Base-by-base conservation (phyloP, 2,329 filamentous ascomycete genomes). In the Bretziella fagacearum region DNA sequence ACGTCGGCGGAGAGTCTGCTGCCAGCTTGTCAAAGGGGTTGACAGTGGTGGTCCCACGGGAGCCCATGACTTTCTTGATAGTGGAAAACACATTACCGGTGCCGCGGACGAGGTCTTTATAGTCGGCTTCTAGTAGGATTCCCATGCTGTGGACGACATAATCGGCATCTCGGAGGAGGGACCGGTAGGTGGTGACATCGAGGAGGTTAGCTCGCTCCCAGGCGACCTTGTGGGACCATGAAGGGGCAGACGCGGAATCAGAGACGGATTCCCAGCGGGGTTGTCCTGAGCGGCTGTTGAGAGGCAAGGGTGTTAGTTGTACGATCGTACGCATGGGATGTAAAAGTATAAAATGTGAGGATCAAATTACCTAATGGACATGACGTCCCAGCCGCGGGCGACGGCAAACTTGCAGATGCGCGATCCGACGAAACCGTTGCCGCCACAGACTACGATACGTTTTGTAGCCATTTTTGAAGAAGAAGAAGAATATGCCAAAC, bases 141-240 rank as follows among this genome's bases (percentile, higher is more conserved):
- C 91, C 91, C 81, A 96, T 87, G 57, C 74, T 85, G 69, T 98
- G 91, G 40, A 98, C 81, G 22, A 96, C 87, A 48, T 79, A 87
- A 60, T 85, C 77, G 52, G 86, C 84, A 48, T 74, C 76, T 54
- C 76, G 73, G 52, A 98, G 74, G 41, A 89, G 74, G 0, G 79
- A 67, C 6, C 73, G 74, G 65, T 95, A 98, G 15, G 82, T 82
- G 1, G 73, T 67, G 1, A 91, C 89, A 51, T 81, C 75, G 52
- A 98, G 74, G 54, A 96, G 80, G 63, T 96, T 84, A 56, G 81
- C 89, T 54, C 79, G 79, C 55, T 85, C 81, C 91, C 91, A 96
- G 52, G 77, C 73, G 4, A 98, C 84, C 41, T 77, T 76, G 56
- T 74, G 74, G 1, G 86, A 77, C 91, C 91, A 98, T 22, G 77